Evolutionary conservation across 805 yeast species (phyloP).

Genomic region (Alloascoidea africana): DNA sequence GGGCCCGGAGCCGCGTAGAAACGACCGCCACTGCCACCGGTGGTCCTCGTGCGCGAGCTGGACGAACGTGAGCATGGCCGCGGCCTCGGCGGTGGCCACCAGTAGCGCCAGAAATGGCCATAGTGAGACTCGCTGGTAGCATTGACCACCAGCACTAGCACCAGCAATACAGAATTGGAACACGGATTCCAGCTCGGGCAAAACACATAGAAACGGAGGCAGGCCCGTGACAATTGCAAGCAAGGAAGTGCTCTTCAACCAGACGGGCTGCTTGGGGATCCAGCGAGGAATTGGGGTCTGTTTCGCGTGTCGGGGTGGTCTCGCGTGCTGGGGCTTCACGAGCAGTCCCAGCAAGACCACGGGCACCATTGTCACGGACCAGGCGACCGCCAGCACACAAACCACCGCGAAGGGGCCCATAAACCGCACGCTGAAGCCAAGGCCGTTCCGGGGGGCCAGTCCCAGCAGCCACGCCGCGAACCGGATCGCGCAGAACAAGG

Average conservation of each 20-base stretch:
- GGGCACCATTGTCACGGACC: conserved; percentile 58
- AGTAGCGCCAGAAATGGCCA: conserved; percentile 56
- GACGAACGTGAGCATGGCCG: conserved; percentile 53
- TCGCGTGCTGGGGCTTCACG: conserved; percentile 21
- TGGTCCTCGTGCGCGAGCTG: conserved; percentile 39
- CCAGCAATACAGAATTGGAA: no score
- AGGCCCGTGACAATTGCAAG: conserved; percentile 39
- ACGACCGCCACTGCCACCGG: conserved; percentile 78
- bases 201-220: conserved; percentile 68
- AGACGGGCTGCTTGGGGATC: conserved; percentile 12
- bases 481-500: conserved; percentile 15
- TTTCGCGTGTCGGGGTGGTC: conserved; percentile 10
- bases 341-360: conserved; percentile 52
- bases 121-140: conserved; percentile 68
- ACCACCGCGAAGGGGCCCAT: conserved; percentile 65
- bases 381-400: conserved; percentile 38
- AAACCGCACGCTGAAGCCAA: conserved; percentile 32
- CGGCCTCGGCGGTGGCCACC: conserved; percentile 53
- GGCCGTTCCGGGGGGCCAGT: conserved; percentile 30
- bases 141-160: conserved; percentile 67
- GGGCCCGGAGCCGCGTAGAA: conserved; percentile 53
- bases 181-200: conserved; percentile 59
- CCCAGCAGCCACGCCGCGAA: conserved; percentile 31
- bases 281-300: conserved; percentile 18
- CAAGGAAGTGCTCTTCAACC: conserved; percentile 6